phyloP scores from a whole-genome alignment of 305 asterid species.

The Salvia sclarea region DNA sequence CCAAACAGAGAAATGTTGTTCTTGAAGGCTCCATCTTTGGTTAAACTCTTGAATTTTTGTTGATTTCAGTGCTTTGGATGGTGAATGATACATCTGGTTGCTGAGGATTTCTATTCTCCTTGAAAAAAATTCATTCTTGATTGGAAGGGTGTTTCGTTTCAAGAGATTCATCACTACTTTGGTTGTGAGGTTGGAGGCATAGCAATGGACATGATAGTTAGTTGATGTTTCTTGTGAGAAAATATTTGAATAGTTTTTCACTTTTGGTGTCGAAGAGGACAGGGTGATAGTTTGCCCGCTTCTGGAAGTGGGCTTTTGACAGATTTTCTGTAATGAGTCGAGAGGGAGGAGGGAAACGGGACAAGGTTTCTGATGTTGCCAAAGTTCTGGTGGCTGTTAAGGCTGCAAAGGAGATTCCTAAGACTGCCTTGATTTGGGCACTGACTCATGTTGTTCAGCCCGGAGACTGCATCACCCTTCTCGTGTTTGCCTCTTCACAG shows the following conservation, averaged over 20 bases:
- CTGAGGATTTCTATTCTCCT: background rate
- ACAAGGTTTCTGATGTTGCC: slow-evolving; percentile 48
- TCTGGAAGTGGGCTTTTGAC: slow-evolving; percentile 17
- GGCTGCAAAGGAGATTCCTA: slow-evolving; percentile 92
- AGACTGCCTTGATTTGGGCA: slow-evolving; percentile 85
- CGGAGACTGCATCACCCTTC: slow-evolving; percentile 86
- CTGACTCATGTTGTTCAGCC: slow-evolving; percentile 95
- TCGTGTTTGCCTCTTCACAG: slow-evolving; percentile 70
- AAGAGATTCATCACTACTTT: slow-evolving; percentile 43
- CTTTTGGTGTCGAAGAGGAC: slow-evolving; percentile 22
- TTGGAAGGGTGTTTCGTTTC: slow-evolving; percentile 35
- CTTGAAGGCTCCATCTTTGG: slow-evolving; percentile 41
- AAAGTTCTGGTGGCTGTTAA: slow-evolving; percentile 93
- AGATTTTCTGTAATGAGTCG: slow-evolving; percentile 47
- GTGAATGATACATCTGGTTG: background rate
- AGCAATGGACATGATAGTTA: slow-evolving; percentile 41
- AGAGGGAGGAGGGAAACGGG: slow-evolving; percentile 56
- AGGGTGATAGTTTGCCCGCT: slow-evolving; percentile 1
- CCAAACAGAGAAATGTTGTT: slow-evolving; percentile 38
- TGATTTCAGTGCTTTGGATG: slow-evolving; percentile 37
- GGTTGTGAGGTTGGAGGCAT: slow-evolving; percentile 36
- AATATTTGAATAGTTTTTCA: slow-evolving; percentile 14
- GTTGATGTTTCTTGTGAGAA: slow-evolving; percentile 37
- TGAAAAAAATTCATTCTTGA: slow-evolving; percentile 9
- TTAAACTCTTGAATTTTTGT: slow-evolving; percentile 32